Evolutionary conservation across 257 asterid species (phyloP), one percentile per base, ranked within the genome.

Genomic region (Solanum tacnaense): DNA sequence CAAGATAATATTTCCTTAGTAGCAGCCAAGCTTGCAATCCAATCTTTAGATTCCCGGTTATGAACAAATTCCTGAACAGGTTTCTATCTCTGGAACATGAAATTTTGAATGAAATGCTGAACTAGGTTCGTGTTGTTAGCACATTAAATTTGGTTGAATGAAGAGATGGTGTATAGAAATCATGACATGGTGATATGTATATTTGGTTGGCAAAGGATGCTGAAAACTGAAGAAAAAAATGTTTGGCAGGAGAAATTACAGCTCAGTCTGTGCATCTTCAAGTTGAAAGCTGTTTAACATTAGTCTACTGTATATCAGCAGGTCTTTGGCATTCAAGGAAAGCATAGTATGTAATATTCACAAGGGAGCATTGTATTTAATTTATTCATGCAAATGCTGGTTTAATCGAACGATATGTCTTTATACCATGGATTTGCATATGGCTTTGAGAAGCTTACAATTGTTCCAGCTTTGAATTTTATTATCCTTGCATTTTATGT

Each of bases 1-100:
- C 86, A 75, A 90, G 75, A 91, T 44, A 95, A 93, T 84, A 91
- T 94, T 71, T 89, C 94, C 21, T 58, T 88, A 60, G 92, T 94
- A 84, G 98, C 96, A 9, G 98, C 98, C 84, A 96, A 95, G 92
- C 96, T 95, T 86, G 98, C 98, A 49, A 94, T 94, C 91, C 98
- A 96, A 86, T 94, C 96, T 86, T 83, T 94, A 32, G 90, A 88
- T 84, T 25, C 60, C 87, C 78, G 36, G 5, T 36, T 44, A 8
- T 84, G 60, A 84, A 78, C 15, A 25, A 41, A 78, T 78, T 78
- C n/a, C 84, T 78, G 13, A 78, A 41, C 62, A 41, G 84, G 36
- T 41, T 78, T 29, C 36, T 78, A 78, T 25, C 84, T 76, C 60
- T 23, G 32, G 84, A 76, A 76, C 84, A 76, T 39, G 35, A 39